Evolutionary conservation across 257 asterid genomes (phyloP).

Genomic region (Jacaranda copaia): DNA sequence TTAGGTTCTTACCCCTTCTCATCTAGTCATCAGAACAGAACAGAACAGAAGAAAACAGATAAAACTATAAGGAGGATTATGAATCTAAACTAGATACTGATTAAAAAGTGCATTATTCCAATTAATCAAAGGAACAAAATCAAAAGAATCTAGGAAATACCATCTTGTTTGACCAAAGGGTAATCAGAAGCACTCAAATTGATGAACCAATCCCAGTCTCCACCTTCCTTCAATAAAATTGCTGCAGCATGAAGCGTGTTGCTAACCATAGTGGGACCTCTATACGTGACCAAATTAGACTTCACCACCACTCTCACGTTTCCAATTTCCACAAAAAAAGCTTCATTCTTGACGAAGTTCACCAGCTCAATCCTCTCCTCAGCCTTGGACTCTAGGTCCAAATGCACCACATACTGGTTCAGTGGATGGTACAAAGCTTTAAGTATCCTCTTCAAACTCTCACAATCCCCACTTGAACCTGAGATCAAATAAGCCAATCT

Average conservation of each 20-base stretch:
- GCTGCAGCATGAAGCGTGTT: slow-evolving; percentile 47
- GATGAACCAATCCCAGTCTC: no score
- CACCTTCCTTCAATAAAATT: no score
- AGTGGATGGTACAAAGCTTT: slow-evolving; percentile 74
- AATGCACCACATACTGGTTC: slow-evolving; percentile 75
- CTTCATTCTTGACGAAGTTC: slow-evolving; percentile 54
- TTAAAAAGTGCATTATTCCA: neutral
- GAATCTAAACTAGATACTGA: neutral
- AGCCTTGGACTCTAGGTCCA: slow-evolving; percentile 69
- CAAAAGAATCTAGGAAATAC: slow-evolving; percentile 3
- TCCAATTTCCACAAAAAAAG: slow-evolving; percentile 51
- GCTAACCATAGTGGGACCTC: slow-evolving; percentile 83
- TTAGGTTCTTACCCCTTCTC: neutral
- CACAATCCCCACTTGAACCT: slow-evolving; percentile 78
- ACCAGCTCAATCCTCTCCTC: slow-evolving; percentile 72
- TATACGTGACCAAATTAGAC: slow-evolving; percentile 78
- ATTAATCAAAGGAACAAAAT: neutral
- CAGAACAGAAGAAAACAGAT: neutral
- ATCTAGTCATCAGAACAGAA: slow-evolving; percentile 9
- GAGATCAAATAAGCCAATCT: slow-evolving; percentile 81
- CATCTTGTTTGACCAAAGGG: no score
- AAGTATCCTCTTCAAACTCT: slow-evolving; percentile 58
- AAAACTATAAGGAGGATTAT: neutral
- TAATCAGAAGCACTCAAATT: no score
- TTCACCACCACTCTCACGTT: slow-evolving; percentile 67